Conservation (phyloP, 1,284 basidiomycete species). For the Wallemia ichthyophaga region DNA sequence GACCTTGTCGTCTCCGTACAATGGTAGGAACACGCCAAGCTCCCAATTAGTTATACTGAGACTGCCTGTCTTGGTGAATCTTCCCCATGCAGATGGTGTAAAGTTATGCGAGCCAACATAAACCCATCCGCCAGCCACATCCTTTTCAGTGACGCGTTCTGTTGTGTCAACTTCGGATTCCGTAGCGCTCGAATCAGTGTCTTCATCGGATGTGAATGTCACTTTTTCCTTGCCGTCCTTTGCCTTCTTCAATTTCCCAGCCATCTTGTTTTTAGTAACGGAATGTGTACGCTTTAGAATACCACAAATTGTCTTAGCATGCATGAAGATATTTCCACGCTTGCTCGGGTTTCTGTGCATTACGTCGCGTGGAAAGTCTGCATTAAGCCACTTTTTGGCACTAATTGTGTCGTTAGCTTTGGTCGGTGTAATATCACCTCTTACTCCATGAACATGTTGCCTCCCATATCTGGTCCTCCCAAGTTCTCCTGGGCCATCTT, state of each 20-base stretch:
- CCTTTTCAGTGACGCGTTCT: neutral
- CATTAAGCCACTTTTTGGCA: neutral
- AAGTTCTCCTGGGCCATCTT: neutral
- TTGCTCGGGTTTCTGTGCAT: neutral
- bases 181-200: neutral
- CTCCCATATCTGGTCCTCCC: neutral
- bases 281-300: neutral
- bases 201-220: neutral
- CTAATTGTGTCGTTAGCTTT: no score
- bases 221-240: neutral
- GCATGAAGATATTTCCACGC: neutral
- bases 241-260: neutral
- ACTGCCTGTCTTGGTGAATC: neutral
- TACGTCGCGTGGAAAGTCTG: neutral
- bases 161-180: neutral
- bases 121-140: neutral
- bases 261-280: neutral
- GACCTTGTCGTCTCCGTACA: neutral
- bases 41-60: neutral
- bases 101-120: conserved; percentile 1
- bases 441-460: neutral
- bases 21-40: neutral
- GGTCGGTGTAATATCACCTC: no score
- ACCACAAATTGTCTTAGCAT: neutral
- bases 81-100: neutral